These are phyloP conservation scores for Escovopsis weberi DNA, from an alignment of 2,329 filamentous ascomycete species.

Conservation along the genomic window DNA sequence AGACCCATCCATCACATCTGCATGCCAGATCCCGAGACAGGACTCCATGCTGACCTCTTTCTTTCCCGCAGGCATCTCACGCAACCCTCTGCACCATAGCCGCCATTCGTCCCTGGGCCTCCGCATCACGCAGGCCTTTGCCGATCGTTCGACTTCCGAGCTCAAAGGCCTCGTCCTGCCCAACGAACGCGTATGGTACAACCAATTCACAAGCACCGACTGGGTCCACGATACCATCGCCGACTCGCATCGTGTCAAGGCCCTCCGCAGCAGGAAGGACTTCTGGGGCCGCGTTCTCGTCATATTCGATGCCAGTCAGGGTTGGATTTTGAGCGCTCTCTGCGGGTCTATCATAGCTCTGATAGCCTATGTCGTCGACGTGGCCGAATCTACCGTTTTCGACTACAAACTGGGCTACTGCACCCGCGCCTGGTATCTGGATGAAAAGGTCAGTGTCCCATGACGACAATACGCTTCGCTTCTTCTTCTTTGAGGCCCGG, in stretches of 20 bases:
- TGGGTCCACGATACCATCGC: conserved; percentile 98
- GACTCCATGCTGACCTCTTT: background rate
- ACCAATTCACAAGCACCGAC: conserved; percentile 94
- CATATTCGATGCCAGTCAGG: conserved; percentile 75
- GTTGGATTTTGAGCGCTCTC: conserved; percentile 84
- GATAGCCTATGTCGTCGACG: conserved; percentile 77
- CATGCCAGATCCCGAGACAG: too few relatives aligned
- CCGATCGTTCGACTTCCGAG: conserved; percentile 43
- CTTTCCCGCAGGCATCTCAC: conserved; percentile 19
- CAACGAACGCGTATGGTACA: conserved; percentile 93
- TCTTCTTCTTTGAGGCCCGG: too few relatives aligned
- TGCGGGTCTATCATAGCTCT: conserved; percentile 76
- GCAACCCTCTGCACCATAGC: conserved; percentile 34
- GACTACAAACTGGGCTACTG: conserved; percentile 91
- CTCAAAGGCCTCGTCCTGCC: conserved; percentile 52
- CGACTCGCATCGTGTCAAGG: conserved; percentile 79
- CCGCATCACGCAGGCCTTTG: conserved; percentile 47
- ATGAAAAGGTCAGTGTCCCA: conserved; percentile 40
- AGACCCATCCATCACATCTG: too few relatives aligned
- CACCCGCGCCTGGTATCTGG: conserved; percentile 51
- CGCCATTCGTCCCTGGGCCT: conserved; percentile 44
- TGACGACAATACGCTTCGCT: too few relatives aligned
- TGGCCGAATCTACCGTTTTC: conserved; percentile 73
- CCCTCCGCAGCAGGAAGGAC: conserved; percentile 67
- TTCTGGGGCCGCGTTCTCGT: conserved; percentile 65